Conservation (phyloP, 1,284 basidiomycete genomes). For the Rhodotorula glutinis region DNA sequence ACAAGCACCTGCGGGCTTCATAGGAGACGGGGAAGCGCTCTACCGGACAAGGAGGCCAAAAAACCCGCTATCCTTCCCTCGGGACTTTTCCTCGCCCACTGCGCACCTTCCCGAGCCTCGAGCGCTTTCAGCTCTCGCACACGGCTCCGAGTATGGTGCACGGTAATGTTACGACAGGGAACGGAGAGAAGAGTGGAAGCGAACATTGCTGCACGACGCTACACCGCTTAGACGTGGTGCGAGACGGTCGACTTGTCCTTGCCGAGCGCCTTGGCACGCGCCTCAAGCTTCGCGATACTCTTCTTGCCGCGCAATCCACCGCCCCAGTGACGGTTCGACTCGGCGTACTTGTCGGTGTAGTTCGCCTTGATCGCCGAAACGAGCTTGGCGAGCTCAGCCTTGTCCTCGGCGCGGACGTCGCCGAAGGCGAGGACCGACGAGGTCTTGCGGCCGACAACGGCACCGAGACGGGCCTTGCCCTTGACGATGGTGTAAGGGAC, state of each 20-base stretch:
- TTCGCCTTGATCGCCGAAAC: slow-evolving; percentile 95
- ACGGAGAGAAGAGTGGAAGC: too few species aligned
- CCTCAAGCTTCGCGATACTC: slow-evolving; percentile 74
- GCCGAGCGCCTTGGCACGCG: slow-evolving; percentile 88
- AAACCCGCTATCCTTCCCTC: too few species aligned
- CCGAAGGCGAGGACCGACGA: slow-evolving; percentile 73
- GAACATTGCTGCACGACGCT: too few species aligned
- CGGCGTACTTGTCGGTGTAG: slow-evolving; percentile 96
- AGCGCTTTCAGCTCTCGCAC: too few species aligned
- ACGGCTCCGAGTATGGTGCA: too few species aligned
- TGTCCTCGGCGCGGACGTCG: slow-evolving; percentile 92
- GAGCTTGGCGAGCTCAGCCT: slow-evolving; percentile 86
- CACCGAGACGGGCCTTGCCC: slow-evolving; percentile 94
- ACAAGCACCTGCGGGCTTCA: too few species aligned
- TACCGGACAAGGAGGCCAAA: too few species aligned
- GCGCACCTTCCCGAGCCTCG: too few species aligned
- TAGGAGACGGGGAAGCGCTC: too few species aligned
- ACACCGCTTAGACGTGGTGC: not conserved
- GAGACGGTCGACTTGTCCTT: slow-evolving; percentile 46
- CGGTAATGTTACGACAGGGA: not conserved
- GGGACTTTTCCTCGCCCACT: too few species aligned
- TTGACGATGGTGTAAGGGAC: slow-evolving; percentile 95
- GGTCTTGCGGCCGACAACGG: slow-evolving; percentile 97
- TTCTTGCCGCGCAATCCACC: slow-evolving; percentile 14
- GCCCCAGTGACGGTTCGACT: slow-evolving; percentile 73